Percentiles rank a stretch among this genome's conserved stretches.
phyloP scores from a whole-genome alignment of 2,329 filamentous ascomycete species.

The Trichoderma arundinaceum region DNA sequence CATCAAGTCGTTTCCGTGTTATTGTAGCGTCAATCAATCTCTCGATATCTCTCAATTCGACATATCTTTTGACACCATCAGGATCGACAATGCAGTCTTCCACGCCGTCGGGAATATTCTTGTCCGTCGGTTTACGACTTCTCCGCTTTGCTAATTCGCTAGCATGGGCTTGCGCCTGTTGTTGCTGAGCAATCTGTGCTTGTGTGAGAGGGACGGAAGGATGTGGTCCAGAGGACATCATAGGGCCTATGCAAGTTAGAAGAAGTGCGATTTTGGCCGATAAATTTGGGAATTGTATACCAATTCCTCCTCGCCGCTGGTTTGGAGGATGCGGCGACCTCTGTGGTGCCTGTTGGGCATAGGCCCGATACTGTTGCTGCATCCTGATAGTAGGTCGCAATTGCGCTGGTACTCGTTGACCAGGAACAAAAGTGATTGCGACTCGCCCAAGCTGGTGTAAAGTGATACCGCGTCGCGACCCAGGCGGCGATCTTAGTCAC shows the following conservation, averaged over 20 bases:
- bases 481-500: conserved; percentile 3
- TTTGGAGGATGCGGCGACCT: conserved; percentile 55
- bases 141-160: conserved; percentile 76
- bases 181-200: conserved; percentile 59
- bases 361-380: conserved; percentile 60
- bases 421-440: neutral
- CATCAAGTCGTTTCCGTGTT: conserved; percentile 90
- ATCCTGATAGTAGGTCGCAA: conserved; percentile 41
- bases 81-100: conserved; percentile 78
- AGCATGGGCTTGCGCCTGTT: conserved; percentile 58
- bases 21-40: conserved; percentile 88
- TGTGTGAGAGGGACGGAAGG: conserved; percentile 58
- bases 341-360: conserved; percentile 57
- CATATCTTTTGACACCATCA: conserved; percentile 82
- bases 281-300: conserved; percentile 43
- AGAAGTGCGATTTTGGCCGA: conserved; percentile 7
- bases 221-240: conserved; percentile 62
- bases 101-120: conserved; percentile 88
- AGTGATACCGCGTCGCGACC: conserved; percentile 26
- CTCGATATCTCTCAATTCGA: conserved; percentile 83
- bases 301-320: conserved; percentile 60
- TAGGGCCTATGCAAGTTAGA: conserved; percentile 52
- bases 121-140: conserved; percentile 90
- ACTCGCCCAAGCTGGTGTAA: conserved; percentile 12
- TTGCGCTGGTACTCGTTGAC: neutral